Base-by-base conservation (phyloP, 2,329 filamentous ascomycete species). In the Aspergillus clavatus region DNA sequence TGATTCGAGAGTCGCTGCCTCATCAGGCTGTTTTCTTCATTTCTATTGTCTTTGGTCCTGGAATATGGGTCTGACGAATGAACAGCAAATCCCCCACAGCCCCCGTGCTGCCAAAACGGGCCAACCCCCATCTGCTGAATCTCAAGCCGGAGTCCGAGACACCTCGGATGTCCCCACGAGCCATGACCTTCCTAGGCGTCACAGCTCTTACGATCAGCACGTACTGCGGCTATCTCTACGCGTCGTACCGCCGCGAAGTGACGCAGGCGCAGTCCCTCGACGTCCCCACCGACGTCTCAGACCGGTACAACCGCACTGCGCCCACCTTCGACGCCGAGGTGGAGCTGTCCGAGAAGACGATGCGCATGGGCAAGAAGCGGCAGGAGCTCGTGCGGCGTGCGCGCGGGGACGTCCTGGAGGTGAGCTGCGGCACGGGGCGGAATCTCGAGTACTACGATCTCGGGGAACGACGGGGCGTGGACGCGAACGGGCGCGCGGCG, bases 341-440 rank as follows among this genome's bases (percentile, higher is more conserved):
- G 26, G 69, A 71, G 16, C 51, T 67, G 40, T 65, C 66, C 1
- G 73, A 76, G 53, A 66, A 58, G 43, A 53, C 69, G 2, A 72
- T 72, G 65, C 56, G 69, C 1, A 43, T 76, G 43, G 64, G 64
- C 14, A 52, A 52, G 27, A 68, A 70, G 48, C 65, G 74, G n/a
- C 60, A 60, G 21, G 62, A 68, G 28, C 60, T 77, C 2, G 60
- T 71, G n/a, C 53, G 57, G 6, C 59, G 64, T 46, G 72, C 72
- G 3, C 59, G 63, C 16, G 74, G 74, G 1, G 55, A 76, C 50
- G 72, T 75, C 6, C 62, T 76, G 4, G 74, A 77, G 56, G 71
- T 76, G 29, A 72, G 70, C 48, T 72, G 67, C 33, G 73, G 74
- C n/a, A 77, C 74, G 1, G 74, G 74, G 3, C 62, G 73, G 26